A percentile compares a stretch with the other conserved stretches of the same genome.
phyloP scores from a whole-genome alignment of 1,139 yeast genomes.

The Diutina mesorugosa region DNA sequence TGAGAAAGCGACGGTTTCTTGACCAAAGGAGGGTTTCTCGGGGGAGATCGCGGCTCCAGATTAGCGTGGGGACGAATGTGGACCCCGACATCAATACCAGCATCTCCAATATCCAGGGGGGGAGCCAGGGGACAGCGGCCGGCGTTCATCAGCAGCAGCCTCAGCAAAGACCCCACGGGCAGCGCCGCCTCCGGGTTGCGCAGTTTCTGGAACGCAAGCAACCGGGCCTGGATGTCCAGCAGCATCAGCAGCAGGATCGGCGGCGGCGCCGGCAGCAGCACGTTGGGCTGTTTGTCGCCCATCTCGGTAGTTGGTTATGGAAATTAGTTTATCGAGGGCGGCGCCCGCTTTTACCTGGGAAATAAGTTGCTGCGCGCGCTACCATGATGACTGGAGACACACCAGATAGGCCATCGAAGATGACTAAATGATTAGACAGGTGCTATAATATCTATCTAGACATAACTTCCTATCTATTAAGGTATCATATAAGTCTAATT shows the following conservation, averaged over 20 bases:
- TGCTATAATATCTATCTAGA: too few relatives aligned
- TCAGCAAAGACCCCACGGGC: background rate
- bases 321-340: too few relatives aligned
- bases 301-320: background rate
- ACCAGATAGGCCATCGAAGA: too few relatives aligned
- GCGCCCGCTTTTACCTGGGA: too few relatives aligned
- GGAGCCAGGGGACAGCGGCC: background rate
- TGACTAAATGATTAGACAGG: too few relatives aligned
- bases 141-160: background rate
- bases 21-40: conserved; percentile 4
- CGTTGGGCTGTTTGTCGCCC: background rate
- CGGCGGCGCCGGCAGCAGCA: conserved; percentile 2
- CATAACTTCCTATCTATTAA: too few relatives aligned
- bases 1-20: conserved; percentile 42
- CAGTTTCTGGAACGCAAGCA: conserved; percentile 55
- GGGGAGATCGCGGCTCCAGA: background rate
- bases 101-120: background rate
- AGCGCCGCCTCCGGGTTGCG: background rate
- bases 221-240: conserved; percentile 54
- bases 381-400: too few relatives aligned
- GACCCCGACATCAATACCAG: background rate
- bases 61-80: background rate
- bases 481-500: too few relatives aligned
- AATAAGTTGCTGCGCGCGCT: too few relatives aligned
- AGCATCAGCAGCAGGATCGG: background rate